These are phyloP conservation scores for Botrytis galanthina DNA, from an alignment of 2,329 filamentous ascomycete genomes.

Conservation along the genomic window DNA sequence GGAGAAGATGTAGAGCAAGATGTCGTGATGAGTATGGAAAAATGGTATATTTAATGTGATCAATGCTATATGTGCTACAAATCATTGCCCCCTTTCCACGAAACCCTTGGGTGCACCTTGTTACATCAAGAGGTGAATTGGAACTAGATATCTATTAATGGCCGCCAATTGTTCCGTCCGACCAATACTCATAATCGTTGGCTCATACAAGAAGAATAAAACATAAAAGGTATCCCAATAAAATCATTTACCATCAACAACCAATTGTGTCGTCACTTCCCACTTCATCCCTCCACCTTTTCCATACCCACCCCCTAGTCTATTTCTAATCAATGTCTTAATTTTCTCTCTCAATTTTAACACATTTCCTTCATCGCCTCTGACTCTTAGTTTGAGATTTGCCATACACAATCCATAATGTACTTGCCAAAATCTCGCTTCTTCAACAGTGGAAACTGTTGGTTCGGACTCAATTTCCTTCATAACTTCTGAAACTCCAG, in stretches of 20 bases:
- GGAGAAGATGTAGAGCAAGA: not conserved
- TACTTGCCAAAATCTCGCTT: constrained; percentile 97
- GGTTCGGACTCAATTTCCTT: constrained; percentile 81
- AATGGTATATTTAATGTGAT: not conserved
- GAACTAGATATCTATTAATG: not conserved
- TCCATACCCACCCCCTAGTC: constrained; percentile 85
- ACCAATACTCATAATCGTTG: not conserved
- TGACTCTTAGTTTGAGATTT: constrained; percentile 77
- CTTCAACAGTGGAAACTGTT: constrained; percentile 73
- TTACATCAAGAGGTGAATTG: not conserved
- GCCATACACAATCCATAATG: constrained; percentile 97
- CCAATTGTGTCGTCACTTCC: constrained; percentile 87
- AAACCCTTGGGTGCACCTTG: not conserved
- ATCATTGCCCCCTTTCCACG: too few species aligned
- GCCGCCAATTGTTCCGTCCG: too few species aligned
- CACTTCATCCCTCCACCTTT: constrained; percentile 75
- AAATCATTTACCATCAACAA: constrained; percentile 30
- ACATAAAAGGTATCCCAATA: not conserved
- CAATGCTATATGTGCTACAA: not conserved
- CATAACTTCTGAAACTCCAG: constrained; percentile 58
- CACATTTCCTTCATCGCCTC: constrained; percentile 64
- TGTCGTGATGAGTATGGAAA: not conserved
- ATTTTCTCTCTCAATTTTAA: constrained; percentile 73
- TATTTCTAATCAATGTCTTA: constrained; percentile 75
- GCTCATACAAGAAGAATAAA: not conserved